Conservation (phyloP, 331 rosid species). For the Erythrophleum ivorense region DNA sequence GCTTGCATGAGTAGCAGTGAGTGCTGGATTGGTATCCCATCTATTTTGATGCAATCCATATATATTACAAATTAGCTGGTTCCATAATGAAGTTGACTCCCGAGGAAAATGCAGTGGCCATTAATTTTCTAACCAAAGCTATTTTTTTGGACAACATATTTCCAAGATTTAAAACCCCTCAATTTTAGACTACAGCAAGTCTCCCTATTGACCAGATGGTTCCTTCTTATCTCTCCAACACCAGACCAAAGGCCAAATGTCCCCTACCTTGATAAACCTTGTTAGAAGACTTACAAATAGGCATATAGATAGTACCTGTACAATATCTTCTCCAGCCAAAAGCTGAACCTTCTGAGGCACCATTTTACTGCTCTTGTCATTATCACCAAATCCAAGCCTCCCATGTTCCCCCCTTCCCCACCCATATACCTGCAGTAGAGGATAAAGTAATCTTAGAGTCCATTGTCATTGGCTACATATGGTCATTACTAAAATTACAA, state of each 20-base stretch:
- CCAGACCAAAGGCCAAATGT: slow-evolving; percentile 1
- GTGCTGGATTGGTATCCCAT: neutral
- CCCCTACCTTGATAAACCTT: slow-evolving; percentile 6
- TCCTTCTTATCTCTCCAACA: neutral
- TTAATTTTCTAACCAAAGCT: neutral
- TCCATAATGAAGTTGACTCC: neutral
- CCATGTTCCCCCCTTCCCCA: slow-evolving; percentile 99
- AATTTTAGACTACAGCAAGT: neutral
- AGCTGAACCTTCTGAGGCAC: slow-evolving; percentile 94
- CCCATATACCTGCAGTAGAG: slow-evolving; percentile 83
- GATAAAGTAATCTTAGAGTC: slow-evolving; percentile 21
- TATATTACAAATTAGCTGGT: neutral
- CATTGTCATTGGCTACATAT: neutral
- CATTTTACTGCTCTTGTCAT: slow-evolving; percentile 99
- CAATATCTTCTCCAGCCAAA: slow-evolving; percentile 86
- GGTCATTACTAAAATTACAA: neutral
- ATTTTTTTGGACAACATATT: neutral
- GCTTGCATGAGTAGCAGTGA: neutral
- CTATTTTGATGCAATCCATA: neutral
- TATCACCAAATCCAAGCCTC: slow-evolving; percentile 97
- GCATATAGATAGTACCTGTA: slow-evolving; percentile 68
- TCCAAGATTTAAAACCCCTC: neutral
- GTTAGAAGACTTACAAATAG: neutral
- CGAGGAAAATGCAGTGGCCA: neutral
- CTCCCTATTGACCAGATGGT: neutral